Evolutionary conservation across 805 yeast genomes (phyloP).

Genomic region (Spathaspora hagerdaliae): DNA sequence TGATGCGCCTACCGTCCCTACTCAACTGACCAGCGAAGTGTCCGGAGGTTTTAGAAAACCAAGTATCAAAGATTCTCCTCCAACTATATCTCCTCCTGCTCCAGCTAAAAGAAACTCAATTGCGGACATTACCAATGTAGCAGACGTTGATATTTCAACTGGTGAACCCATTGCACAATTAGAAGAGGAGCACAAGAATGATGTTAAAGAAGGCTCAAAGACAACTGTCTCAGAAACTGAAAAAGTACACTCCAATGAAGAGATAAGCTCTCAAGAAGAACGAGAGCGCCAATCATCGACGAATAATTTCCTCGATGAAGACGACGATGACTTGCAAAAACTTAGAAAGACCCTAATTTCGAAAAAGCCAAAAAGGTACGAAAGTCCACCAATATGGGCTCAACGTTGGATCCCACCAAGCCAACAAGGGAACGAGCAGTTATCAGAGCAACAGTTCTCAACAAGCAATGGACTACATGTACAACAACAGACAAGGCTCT

Average conservation of each 20-base stretch:
- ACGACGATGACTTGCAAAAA: conserved; percentile 25
- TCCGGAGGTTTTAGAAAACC: neutral
- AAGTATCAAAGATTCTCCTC: neutral
- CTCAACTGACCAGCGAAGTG: neutral
- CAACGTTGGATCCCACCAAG: conserved; percentile 57
- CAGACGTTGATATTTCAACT: conserved; percentile 36
- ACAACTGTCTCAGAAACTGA: conserved; percentile 1
- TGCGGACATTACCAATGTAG: conserved; percentile 36
- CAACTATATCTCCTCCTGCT: neutral
- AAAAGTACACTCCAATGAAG: neutral
- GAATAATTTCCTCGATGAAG: conserved; percentile 6
- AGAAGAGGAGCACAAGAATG: conserved; percentile 25
- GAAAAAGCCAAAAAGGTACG: conserved; percentile 58
- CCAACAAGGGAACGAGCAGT: neutral
- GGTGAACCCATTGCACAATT: conserved; percentile 28
- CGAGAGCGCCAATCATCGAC: conserved; percentile 6
- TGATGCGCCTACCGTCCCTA: conserved; percentile 11
- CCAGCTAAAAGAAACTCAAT: conserved; percentile 15
- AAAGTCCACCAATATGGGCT: conserved; percentile 79
- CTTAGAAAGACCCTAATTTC: conserved; percentile 17
- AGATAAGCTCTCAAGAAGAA: neutral
- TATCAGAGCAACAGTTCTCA: neutral
- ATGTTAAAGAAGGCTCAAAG: conserved; percentile 8
- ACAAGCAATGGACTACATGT: neutral
- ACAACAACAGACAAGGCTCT: conserved; percentile 8